Conservation (phyloP, 2,329 filamentous ascomycete genomes). For the Chrysoporthe cubensis region DNA sequence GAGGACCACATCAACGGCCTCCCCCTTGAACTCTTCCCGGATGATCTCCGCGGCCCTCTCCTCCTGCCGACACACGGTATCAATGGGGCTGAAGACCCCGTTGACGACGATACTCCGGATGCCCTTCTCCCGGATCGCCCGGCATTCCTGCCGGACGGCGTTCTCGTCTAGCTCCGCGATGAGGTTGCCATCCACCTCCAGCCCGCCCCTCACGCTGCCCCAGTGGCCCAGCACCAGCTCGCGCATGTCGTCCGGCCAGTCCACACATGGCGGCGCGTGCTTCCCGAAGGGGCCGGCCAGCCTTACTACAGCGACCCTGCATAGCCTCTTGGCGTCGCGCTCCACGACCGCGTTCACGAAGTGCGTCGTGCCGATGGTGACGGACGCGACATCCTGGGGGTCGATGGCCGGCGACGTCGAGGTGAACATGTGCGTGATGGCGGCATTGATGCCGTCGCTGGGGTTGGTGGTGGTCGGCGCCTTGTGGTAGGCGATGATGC, state of each 20-base stretch:
- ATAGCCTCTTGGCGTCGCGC: constrained; percentile 32
- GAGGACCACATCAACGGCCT: constrained; percentile 33
- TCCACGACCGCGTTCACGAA: constrained; percentile 34
- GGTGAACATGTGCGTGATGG: constrained; percentile 27
- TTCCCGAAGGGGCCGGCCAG: constrained; percentile 35
- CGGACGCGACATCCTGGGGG: constrained; percentile 22
- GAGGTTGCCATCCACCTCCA: constrained; percentile 54
- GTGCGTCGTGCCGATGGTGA: constrained; percentile 33
- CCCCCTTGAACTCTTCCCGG: constrained; percentile 42
- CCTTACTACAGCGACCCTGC: constrained; percentile 39
- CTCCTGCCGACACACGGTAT: constrained; percentile 57
- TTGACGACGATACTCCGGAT: constrained; percentile 54
- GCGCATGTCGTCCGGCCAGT: constrained; percentile 46
- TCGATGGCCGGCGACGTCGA: constrained; percentile 5
- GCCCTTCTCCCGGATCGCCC: constrained; percentile 38
- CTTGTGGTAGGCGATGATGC: constrained; percentile 30
- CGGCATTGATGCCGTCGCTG: constrained; percentile 30
- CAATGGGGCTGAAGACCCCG: constrained; percentile 62
- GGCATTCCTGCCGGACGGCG: constrained; percentile 46
- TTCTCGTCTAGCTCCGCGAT: constrained; percentile 50
- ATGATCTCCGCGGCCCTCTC: constrained; percentile 52
- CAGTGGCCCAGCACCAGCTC: constrained; percentile 32
- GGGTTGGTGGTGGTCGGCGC: constrained; percentile 31
- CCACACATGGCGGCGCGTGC: constrained; percentile 48
- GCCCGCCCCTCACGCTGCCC: constrained; percentile 52